These are phyloP conservation scores for Blastomyces gilchristii DNA, from an alignment of 2,329 filamentous ascomycete species.

Conservation along the genomic window DNA sequence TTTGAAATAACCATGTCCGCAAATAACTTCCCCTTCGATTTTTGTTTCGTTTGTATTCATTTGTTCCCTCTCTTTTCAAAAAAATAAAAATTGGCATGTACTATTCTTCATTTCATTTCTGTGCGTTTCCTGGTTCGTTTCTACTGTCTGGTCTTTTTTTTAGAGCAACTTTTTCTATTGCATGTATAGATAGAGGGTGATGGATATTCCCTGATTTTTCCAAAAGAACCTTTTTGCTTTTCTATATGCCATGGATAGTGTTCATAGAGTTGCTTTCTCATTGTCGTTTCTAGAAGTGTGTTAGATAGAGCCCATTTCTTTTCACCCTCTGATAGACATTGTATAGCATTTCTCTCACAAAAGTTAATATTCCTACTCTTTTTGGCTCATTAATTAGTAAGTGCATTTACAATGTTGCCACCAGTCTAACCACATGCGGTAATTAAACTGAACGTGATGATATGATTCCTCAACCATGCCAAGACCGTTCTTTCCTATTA, in stretches of 20 bases:
- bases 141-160: not conserved
- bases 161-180: constrained; percentile 10
- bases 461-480: not conserved
- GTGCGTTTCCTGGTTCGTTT: not conserved
- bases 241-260: constrained; percentile 9
- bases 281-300: not conserved
- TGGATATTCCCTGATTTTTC: constrained; percentile 11
- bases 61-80: not conserved
- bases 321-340: not conserved
- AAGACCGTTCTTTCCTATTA: not conserved
- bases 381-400: too few relatives aligned
- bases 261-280: constrained; percentile 2
- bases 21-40: not conserved
- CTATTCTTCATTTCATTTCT: not conserved
- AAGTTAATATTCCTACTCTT: not conserved
- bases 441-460: too few relatives aligned
- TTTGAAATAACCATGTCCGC: constrained; percentile 3
- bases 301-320: not conserved
- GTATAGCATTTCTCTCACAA: not conserved
- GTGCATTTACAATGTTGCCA: too few relatives aligned
- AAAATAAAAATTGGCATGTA: constrained; percentile 4
- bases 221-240: constrained; percentile 4
- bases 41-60: not conserved
- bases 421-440: too few relatives aligned
- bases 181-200: constrained; percentile 9